Base-by-base conservation (phyloP, 768 basidiomycete genomes). In the Omphalotus guepiniiformis region DNA sequence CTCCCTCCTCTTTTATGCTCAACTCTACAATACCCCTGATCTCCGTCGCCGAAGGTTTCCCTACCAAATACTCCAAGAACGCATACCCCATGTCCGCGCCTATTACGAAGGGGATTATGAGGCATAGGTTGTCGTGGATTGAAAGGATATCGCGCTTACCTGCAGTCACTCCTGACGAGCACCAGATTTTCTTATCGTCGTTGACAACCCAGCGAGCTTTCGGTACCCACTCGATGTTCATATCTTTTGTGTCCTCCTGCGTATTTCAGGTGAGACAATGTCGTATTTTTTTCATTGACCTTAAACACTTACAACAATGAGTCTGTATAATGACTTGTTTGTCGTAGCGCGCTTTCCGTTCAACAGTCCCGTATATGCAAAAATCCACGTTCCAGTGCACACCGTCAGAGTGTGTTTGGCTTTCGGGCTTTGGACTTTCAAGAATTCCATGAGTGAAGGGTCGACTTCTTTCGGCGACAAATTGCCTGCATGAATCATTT, bases 151-250 rank as follows among this genome's bases (percentile, higher is more conserved):
- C 3, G 25, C 58, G 56, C 40, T 57, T 21, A 50, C 69, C 69
- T 60, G 70, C 68, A 8, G 66, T 57, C 25, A 69, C 58, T 13
- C 70, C 70, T 6, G 68, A 68, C 32, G 56, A 58, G 2, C 67
- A 69, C 70, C 70, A 71, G 27, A 65, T 58, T 36, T 67, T 67
- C 35, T 64, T 68, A 48, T 72, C 69, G 34, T 59, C 58, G 22
- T 53, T 57, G 8, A 61, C 58, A 13, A 70, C 67, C 63, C 64
- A 71, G 1, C 70, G 57, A 8, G 70, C 70, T 37, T 64, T 65
- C 3, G 65, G 55, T 4, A 70, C 56, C 68, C 69, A 71, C 5
- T 50, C 53, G 21, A 71, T 65, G 11, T 53, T 46, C 35, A 45
- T 39, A 41, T 54, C 34, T 29, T 60, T 56, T 7, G 62, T 57